These are phyloP conservation scores for Candida succiphila DNA, from an alignment of 805 yeast genomes.

Conservation along the genomic window DNA sequence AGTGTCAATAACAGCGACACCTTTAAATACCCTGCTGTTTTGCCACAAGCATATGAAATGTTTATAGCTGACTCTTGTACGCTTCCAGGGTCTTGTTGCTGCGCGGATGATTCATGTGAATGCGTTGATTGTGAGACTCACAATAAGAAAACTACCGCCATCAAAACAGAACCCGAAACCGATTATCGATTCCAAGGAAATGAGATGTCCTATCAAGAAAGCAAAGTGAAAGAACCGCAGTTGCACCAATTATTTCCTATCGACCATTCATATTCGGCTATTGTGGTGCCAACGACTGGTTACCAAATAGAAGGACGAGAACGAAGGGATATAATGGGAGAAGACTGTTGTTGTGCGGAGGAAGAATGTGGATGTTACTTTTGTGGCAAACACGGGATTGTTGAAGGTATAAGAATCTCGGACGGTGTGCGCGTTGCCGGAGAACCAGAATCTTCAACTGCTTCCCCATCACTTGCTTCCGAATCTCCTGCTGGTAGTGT, in stretches of 20 bases:
- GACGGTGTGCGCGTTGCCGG: slow-evolving; percentile 14
- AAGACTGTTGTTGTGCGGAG: slow-evolving; percentile 20
- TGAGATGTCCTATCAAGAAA: slow-evolving; percentile 7
- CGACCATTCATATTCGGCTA: too few species aligned
- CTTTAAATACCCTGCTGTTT: too few species aligned
- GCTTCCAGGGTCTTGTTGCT: slow-evolving; percentile 24
- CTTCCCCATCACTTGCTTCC: not conserved
- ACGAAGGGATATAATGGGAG: too few species aligned
- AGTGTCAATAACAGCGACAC: not conserved
- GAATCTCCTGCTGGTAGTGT: not conserved
- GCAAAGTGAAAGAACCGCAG: too few species aligned
- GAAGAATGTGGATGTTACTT: slow-evolving; percentile 24
- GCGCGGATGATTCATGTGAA: slow-evolving; percentile 20
- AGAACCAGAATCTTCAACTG: too few species aligned
- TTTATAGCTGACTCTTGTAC: slow-evolving; percentile 22
- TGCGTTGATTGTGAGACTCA: slow-evolving; percentile 24
- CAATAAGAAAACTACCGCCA: slow-evolving; percentile 1
- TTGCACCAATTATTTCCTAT: too few species aligned
- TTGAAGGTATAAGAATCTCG: slow-evolving; percentile 17
- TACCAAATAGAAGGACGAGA: too few species aligned
- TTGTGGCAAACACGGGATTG: slow-evolving; percentile 24
- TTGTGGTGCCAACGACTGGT: too few species aligned
- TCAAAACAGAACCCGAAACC: not conserved
- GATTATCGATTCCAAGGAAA: too few species aligned
- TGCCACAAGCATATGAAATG: slow-evolving; percentile 16